These are phyloP conservation scores for Triticum turgidum DNA, from an alignment of 176 grass and related monocot genomes.

Conservation along the genomic window DNA sequence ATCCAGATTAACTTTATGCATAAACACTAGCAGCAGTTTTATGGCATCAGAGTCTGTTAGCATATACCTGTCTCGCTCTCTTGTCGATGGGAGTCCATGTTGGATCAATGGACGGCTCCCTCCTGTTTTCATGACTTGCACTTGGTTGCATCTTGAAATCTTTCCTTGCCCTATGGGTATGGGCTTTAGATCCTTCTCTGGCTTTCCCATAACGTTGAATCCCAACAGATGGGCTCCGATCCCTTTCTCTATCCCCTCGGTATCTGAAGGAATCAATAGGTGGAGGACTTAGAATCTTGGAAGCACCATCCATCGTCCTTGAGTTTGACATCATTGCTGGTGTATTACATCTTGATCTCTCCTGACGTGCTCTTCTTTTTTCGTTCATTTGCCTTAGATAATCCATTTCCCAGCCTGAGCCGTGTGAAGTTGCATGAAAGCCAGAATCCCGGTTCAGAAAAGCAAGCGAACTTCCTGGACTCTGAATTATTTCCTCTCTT, in stretches of 20 bases:
- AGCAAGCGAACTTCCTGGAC: conserved; percentile 41
- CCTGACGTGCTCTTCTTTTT: conserved; percentile 47
- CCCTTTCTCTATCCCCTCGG: conserved; percentile 41
- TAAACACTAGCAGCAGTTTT: conserved; percentile 7
- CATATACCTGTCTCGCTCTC: conserved; percentile 77
- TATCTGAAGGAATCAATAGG: conserved; percentile 67
- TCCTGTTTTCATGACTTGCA: conserved; percentile 45
- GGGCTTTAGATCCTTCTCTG: conserved; percentile 37
- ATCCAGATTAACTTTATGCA: conserved; percentile 17
- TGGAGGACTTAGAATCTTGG: conserved; percentile 48
- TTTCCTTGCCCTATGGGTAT: conserved; percentile 41
- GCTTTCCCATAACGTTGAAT: conserved; percentile 23
- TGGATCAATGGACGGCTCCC: conserved; percentile 39
- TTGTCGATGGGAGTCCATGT: conserved; percentile 94
- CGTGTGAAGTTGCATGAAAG: conserved; percentile 36
- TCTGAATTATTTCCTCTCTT: conserved; percentile 38
- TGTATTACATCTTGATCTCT: conserved; percentile 30
- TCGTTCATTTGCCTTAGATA: conserved; percentile 53
- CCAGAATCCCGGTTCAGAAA: conserved; percentile 49
- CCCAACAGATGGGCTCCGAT: conserved; percentile 28
- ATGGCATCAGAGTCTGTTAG: not conserved
- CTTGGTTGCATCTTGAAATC: conserved; percentile 45
- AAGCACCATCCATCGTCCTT: conserved; percentile 38
- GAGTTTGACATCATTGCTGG: conserved; percentile 33
- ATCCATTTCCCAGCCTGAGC: conserved; percentile 55